Evolutionary conservation across 78 protist species (phyloP).

Genomic region (Anaeramoeba ignava): DNA sequence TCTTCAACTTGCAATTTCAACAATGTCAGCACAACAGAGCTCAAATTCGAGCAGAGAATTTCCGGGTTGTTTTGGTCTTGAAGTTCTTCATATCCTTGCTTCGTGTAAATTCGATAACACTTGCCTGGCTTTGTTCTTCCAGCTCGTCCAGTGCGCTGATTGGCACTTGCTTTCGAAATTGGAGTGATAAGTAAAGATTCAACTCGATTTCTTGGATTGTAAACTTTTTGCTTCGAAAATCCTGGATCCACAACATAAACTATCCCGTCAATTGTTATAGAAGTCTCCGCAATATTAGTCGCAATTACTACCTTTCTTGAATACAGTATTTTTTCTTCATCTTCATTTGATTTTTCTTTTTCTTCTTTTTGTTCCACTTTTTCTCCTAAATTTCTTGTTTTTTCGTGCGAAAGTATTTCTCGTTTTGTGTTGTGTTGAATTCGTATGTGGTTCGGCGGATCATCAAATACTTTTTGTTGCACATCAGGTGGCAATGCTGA

Average conservation of each 20-base stretch:
- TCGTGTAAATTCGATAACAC: slow-evolving; percentile 55
- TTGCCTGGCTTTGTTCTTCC: slow-evolving; percentile 92
- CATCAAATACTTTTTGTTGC: slow-evolving; percentile 76
- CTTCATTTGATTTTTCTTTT: no score
- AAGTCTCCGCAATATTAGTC: slow-evolving; percentile 99
- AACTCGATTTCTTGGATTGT: slow-evolving; percentile 91
- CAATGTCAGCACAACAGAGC: slow-evolving; percentile 69
- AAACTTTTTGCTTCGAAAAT: slow-evolving; percentile 85
- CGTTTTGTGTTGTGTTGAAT: neutral
- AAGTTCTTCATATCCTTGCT: slow-evolving; percentile 51
- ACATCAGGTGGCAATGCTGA: slow-evolving; percentile 79
- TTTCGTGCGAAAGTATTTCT: neutral
- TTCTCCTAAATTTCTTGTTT: neutral
- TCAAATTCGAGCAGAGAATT: slow-evolving; percentile 69
- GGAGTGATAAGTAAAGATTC: slow-evolving; percentile 91
- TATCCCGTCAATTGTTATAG: slow-evolving; percentile 98
- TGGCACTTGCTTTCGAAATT: slow-evolving; percentile 36
- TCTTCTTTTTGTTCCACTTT: neutral
- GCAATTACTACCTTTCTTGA: slow-evolving; percentile 74
- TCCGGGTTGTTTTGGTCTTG: slow-evolving; percentile 89
- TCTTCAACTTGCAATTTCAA: slow-evolving; percentile 85
- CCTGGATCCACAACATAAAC: slow-evolving; percentile 99
- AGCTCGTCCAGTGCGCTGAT: slow-evolving; percentile 89
- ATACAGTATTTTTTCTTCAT: neutral
- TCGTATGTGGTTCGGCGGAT: neutral